Evolutionary conservation across 2,329 filamentous ascomycete species (phyloP).

Genomic region (Orbilia quercus): DNA sequence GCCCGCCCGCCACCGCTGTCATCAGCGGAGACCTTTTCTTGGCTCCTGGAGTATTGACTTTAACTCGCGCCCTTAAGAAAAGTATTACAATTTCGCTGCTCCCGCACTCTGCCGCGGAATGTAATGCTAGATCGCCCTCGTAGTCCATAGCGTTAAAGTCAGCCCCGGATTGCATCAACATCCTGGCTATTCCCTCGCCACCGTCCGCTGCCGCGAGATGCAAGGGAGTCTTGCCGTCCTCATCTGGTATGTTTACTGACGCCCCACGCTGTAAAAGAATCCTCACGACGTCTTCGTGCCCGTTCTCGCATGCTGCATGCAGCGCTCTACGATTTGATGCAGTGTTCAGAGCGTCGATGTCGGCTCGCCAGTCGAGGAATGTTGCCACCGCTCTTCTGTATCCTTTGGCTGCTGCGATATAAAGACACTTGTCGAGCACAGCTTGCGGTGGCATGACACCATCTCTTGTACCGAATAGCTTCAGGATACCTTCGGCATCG

Average conservation of each 20-base stretch:
- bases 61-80: slow-evolving; percentile 59
- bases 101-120: slow-evolving; percentile 60
- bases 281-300: slow-evolving; percentile 60
- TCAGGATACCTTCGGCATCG: slow-evolving; percentile 38
- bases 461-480: slow-evolving; percentile 42
- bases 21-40: slow-evolving; percentile 47
- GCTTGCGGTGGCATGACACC: slow-evolving; percentile 30
- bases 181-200: slow-evolving; percentile 58
- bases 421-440: slow-evolving; percentile 55
- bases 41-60: slow-evolving; percentile 40
- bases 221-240: slow-evolving; percentile 60
- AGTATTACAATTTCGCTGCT: slow-evolving; percentile 58
- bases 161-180: slow-evolving; percentile 58
- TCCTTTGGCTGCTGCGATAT: slow-evolving; percentile 53
- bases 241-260: slow-evolving; percentile 59
- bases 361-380: slow-evolving; percentile 53
- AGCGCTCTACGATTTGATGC: slow-evolving; percentile 59
- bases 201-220: slow-evolving; percentile 61
- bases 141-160: slow-evolving; percentile 58
- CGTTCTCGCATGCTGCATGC: slow-evolving; percentile 61
- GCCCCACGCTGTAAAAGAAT: slow-evolving; percentile 60
- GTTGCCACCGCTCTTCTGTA: slow-evolving; percentile 39
- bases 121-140: slow-evolving; percentile 60
- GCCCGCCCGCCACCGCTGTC: slow-evolving; percentile 47
- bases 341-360: slow-evolving; percentile 44